Evolutionary conservation across 139 green algal genomes (phyloP), one percentile per base, ranked within the genome.

Genomic region (Chlorella sp.): DNA sequence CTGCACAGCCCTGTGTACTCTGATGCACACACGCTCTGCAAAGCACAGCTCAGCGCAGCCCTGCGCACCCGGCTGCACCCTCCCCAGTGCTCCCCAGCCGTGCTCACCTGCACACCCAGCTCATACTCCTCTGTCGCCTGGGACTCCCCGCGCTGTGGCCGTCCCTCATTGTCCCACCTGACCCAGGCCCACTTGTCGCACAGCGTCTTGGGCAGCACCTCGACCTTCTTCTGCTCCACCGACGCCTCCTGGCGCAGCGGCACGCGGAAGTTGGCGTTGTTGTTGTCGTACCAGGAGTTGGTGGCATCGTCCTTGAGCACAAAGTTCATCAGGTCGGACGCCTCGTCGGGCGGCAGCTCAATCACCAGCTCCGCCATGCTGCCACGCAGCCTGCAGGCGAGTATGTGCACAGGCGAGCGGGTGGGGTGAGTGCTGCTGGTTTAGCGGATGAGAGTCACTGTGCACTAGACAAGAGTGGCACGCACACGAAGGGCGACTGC

Each of bases 171-270:
- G 59, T 88, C 83, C 93, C 94, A 99, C 49, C 92, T 88, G 30
- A 99, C 86, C 85, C 97, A 99, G 0, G 95, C 87, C 88, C 94
- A 97, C 70, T 98, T 93, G 70, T 91, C 90, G 60, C 89, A 91
- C 70, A 99, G 87, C 36, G 97, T 90, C 69, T 92, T 81, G 2
- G 94, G 93, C 49, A 97, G 74, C 50, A 90, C 72, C 2, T 82
- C 71, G 26, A 77, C n/a, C 66, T 50, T 31, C 3, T n/a, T n/a
- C 67, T n/a, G 26, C 1, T 3, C 27, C 10, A 23, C 34, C 2
- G 5, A 24, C 30, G 55, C 59, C 5, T 74, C 69, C 50, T 31
- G 23, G 33, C 59, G 71, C 70, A 96, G 80, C 29, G 73, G 72
- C 35, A 96, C 71, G n/a, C 88, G 80, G 83, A 96, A 98, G 87